Evolutionary conservation across 257 asterid species (phyloP).

Genomic region (Plantago major): DNA sequence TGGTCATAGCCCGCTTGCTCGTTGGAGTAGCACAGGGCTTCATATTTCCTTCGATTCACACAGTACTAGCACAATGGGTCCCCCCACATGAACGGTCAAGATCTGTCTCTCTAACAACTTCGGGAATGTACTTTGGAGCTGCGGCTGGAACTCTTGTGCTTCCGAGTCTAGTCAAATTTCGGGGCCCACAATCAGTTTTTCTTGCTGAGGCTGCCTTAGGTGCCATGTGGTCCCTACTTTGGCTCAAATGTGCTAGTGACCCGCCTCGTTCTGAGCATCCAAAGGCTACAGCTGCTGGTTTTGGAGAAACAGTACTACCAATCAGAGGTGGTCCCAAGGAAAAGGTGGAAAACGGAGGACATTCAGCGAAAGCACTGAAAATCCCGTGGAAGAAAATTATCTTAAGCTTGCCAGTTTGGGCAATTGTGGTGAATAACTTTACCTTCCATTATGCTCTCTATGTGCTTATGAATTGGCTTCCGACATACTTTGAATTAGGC

Average conservation of each 20-base stretch:
- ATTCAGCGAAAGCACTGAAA: slow-evolving; percentile 26
- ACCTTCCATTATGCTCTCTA: slow-evolving; percentile 91
- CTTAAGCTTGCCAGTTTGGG: slow-evolving; percentile 78
- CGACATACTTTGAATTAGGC: slow-evolving; percentile 84
- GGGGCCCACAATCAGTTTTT: slow-evolving; percentile 82
- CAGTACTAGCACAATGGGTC: slow-evolving; percentile 95
- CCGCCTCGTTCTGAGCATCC: slow-evolving; percentile 94
- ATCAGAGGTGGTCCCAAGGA: slow-evolving; percentile 34
- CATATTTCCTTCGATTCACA: slow-evolving; percentile 94
- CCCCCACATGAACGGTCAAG: slow-evolving; percentile 92
- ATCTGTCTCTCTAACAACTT: slow-evolving; percentile 84
- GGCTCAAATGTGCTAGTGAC: slow-evolving; percentile 70
- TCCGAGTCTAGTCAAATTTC: slow-evolving; percentile 63
- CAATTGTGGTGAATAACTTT: slow-evolving; percentile 81
- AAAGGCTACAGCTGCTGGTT: slow-evolving; percentile 84
- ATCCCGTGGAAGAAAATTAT: slow-evolving; percentile 81
- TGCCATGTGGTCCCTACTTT: slow-evolving; percentile 68
- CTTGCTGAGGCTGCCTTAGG: slow-evolving; percentile 78
- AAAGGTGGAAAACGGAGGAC: slow-evolving; percentile 52
- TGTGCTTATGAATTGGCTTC: slow-evolving; percentile 97
- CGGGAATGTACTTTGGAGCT: slow-evolving; percentile 94
- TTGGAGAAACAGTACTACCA: slow-evolving; percentile 75
- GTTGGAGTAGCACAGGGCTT: slow-evolving; percentile 96
- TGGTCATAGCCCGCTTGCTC: slow-evolving; percentile 81
- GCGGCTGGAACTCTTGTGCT: slow-evolving; percentile 79